Conservation (phyloP, 805 yeast species). For the Saccharomyces eubayanus region DNA sequence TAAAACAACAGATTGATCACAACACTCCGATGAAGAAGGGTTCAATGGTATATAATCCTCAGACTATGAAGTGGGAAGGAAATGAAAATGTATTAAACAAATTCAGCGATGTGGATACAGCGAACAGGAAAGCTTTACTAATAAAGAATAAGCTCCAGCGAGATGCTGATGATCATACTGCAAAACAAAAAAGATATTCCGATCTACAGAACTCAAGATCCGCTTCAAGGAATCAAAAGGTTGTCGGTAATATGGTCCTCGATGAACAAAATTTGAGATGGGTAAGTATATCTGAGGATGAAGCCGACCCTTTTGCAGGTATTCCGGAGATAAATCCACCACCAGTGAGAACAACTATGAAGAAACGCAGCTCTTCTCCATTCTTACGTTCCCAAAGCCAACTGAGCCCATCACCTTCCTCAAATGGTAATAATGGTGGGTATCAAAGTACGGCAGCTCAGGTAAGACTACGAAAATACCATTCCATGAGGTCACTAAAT, state of each 20-base stretch:
- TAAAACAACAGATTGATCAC: conserved; percentile 29
- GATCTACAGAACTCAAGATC: conserved; percentile 6
- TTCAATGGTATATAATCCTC: conserved; percentile 25
- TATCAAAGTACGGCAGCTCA: background rate
- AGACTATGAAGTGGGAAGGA: conserved; percentile 28
- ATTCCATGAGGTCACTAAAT: conserved; percentile 12
- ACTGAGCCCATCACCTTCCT: conserved; percentile 2
- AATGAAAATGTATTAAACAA: conserved; percentile 21
- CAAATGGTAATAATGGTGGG: background rate
- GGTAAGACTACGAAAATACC: conserved; percentile 8
- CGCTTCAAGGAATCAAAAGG: conserved; percentile 12
- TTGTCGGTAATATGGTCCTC: conserved; percentile 29
- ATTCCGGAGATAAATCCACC: conserved; percentile 17
- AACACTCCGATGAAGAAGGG: conserved; percentile 29
- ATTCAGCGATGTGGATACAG: conserved; percentile 19
- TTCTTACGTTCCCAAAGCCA: conserved; percentile 23
- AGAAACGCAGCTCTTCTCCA: conserved; percentile 11
- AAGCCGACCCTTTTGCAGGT: conserved; percentile 26
- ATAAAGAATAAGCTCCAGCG: conserved; percentile 8
- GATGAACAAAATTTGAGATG: conserved; percentile 29
- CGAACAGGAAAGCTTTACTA: conserved; percentile 18
- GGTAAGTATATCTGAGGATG: conserved; percentile 25
- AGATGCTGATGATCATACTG: background rate
- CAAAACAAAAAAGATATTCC: background rate
- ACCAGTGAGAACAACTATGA: background rate